Base-by-base conservation (phyloP, 2,329 filamentous ascomycete species). In the Calcarisporium arbuscula region DNA sequence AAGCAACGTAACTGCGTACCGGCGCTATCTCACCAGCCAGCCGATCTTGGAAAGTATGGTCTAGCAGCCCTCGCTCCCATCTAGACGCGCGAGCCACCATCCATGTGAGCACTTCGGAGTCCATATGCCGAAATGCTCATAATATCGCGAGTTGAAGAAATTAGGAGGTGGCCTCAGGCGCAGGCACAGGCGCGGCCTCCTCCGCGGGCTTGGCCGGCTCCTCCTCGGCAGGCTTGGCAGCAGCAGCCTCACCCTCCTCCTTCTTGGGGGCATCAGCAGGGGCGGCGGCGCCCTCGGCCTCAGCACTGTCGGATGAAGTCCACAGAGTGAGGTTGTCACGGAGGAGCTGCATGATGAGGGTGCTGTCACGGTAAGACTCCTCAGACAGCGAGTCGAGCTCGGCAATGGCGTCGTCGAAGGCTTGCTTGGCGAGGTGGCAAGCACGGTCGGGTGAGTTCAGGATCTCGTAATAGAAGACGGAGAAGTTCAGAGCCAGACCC, bases 381-480 rank as follows among this genome's bases (percentile, higher is more conserved):
- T 95, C 90, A 41, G 87, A 94, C 48, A 96, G 77, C 33, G 88
- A 94, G 74, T 96, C 90, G 54, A 96, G 87, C 80, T 96, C 89
- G 58, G 90, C 90, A 64, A 96, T 95, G 57, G 90, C 90, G 65
- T 95, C 90, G 63, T 96, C 90, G 60, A 96, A 96, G 32, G 92
- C 90, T 75, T 96, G 90, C 81, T 96, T 96, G 68, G 90, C 90
- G 50, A 96, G 81, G 64, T 96, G 90, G 80, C 90, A 96, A 59
- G 90, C 90, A 61, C 85, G 87, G 68, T 95, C 89, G 57, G 89
- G 90, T 22, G 89, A 94, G 82, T 95, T 96, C 61, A 95, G 75
- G 64, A 95, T 95, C 78, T 95, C 92, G 69, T 95, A 95, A 80
- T 95, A 95, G 77, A 95, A 95, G 57, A 95, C 90, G 47, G 89